Conservation (phyloP, 768 basidiomycete species). For the Coprinopsis cinerea region DNA sequence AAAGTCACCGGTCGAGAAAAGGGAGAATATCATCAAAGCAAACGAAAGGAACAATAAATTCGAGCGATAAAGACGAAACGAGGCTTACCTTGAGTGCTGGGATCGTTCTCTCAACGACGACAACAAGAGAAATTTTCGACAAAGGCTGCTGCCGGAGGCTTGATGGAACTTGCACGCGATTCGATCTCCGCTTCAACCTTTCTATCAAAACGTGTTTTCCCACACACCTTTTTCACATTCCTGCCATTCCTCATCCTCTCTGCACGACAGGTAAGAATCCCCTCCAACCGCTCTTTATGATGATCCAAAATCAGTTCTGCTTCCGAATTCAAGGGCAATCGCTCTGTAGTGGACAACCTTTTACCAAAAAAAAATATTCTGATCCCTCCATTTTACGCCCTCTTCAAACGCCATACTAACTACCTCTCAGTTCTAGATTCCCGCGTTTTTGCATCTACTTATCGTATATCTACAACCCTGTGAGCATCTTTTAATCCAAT, state of each 20-base stretch:
- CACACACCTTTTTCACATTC: background rate
- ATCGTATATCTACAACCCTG: background rate
- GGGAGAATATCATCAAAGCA: slow-evolving; percentile 11
- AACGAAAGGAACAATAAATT: background rate
- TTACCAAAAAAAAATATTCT: slow-evolving; percentile 12
- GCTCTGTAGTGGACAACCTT: slow-evolving; percentile 12
- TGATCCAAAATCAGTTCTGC: slow-evolving; percentile 11
- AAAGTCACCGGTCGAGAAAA: slow-evolving; percentile 10
- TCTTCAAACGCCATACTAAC: background rate
- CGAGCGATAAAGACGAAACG: background rate
- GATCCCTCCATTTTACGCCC: background rate
- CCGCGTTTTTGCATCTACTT: no score
- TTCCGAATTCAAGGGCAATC: slow-evolving; percentile 9
- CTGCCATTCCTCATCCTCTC: background rate
- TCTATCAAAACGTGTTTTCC: background rate
- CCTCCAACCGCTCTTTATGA: background rate
- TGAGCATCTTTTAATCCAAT: background rate
- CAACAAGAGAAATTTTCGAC: background rate
- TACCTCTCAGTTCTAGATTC: background rate
- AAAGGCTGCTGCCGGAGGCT: background rate
- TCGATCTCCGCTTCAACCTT: background rate
- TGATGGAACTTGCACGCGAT: background rate
- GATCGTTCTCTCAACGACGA: background rate
- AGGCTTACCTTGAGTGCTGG: background rate
- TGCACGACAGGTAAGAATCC: background rate